A percentile compares a stretch with the other conserved stretches of the same genome.
phyloP scores from a whole-genome alignment of 441 rosid species.

The Erysimum cheiri region DNA sequence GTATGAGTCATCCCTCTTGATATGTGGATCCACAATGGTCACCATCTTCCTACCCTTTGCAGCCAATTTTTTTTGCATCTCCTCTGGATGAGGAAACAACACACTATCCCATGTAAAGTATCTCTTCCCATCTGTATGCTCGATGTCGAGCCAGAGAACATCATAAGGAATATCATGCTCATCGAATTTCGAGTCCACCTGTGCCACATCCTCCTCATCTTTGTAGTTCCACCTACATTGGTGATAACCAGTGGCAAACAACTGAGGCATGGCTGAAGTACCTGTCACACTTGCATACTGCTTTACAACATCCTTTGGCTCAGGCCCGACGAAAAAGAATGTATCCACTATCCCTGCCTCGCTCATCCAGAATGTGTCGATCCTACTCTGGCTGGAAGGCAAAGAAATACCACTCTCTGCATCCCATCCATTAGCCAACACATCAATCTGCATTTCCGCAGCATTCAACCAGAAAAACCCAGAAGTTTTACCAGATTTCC shows the following conservation, averaged over 20 bases:
- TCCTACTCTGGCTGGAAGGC: constrained; percentile 64
- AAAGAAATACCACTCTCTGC: constrained; percentile 69
- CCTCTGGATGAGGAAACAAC: constrained; percentile 89
- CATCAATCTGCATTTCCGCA: constrained; percentile 99
- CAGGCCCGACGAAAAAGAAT: constrained; percentile 89
- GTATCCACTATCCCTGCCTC: constrained; percentile 98
- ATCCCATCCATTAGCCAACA: constrained; percentile 88
- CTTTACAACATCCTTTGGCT: constrained; percentile 89
- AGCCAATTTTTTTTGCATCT: constrained; percentile 90
- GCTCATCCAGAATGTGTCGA: constrained; percentile 95
- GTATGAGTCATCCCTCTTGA: constrained; percentile 87
- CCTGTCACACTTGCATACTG: constrained; percentile 91
- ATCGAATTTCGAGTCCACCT: constrained; percentile 94
- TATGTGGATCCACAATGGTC: constrained; percentile 97
- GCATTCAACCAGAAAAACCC: constrained; percentile 99
- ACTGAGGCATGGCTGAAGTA: constrained; percentile 88
- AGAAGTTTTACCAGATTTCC: constrained; percentile 70
- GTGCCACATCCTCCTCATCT: constrained; percentile 97
- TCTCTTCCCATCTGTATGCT: constrained; percentile 93
- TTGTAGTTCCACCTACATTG: constrained; percentile 99
- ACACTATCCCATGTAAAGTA: constrained; percentile 92
- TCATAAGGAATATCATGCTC: constrained; percentile 97
- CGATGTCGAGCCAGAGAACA: constrained; percentile 97
- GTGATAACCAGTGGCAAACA: constrained; percentile 92
- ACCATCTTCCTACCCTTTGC: constrained; percentile 97